A percentile compares a stretch with the other conserved stretches of the same genome.
Evolutionary conservation across 2,329 filamentous ascomycete species (phyloP).

Genomic region (Leptoxyphium fumago): DNA sequence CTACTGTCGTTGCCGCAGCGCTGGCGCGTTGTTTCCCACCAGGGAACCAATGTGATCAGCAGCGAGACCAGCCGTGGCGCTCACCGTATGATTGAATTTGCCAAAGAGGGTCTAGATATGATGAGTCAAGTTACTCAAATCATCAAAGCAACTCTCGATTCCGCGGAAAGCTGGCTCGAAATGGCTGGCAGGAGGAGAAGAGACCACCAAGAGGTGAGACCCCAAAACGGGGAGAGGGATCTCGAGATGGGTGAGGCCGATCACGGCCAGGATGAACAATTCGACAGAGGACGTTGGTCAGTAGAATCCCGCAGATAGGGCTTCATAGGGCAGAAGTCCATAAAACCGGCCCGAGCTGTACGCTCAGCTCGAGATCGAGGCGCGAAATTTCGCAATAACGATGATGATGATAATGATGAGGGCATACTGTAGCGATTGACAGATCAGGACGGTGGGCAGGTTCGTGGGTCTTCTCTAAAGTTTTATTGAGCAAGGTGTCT

Average conservation of each 20-base stretch:
- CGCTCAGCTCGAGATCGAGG: too few relatives aligned
- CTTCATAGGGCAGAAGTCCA: too few relatives aligned
- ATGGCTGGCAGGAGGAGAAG: conserved; percentile 12
- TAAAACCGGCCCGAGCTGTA: too few relatives aligned
- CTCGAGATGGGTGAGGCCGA: not conserved
- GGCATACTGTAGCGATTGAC: too few relatives aligned
- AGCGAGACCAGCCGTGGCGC: conserved; percentile 42
- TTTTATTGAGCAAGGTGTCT: too few relatives aligned
- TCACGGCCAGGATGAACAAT: not conserved
- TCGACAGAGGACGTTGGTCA: not conserved
- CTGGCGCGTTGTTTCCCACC: conserved; percentile 52
- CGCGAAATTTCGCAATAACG: too few relatives aligned
- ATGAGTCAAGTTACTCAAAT: conserved; percentile 81
- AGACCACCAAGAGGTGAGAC: not conserved
- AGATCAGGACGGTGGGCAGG: too few relatives aligned
- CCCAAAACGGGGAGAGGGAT: not conserved
- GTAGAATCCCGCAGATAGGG: not conserved
- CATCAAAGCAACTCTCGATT: conserved; percentile 75
- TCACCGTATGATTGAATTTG: conserved; percentile 68
- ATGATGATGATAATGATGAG: too few relatives aligned
- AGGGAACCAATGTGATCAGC: conserved; percentile 5
- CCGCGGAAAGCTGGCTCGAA: conserved; percentile 84
- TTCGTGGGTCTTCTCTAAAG: too few relatives aligned
- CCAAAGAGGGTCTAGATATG: conserved; percentile 85
- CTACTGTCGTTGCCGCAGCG: conserved; percentile 72